Evolutionary conservation across 441 rosid species (phyloP).

Genomic region (Sinapis alba): DNA sequence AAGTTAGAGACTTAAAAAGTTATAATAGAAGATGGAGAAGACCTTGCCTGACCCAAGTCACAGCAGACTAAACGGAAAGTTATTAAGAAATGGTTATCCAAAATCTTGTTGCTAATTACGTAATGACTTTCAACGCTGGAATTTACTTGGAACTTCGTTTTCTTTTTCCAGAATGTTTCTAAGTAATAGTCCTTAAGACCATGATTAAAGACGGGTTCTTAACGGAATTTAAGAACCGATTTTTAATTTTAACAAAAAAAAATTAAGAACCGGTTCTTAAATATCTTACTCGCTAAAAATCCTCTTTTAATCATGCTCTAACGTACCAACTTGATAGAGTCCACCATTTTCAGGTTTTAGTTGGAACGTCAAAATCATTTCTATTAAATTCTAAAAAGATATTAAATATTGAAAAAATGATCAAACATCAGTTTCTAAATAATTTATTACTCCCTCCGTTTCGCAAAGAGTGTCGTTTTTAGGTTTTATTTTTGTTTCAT

Average conservation of each 20-base stretch:
- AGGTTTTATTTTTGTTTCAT: too few relatives aligned
- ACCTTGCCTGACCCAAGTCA: background rate
- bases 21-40: background rate
- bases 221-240: too few relatives aligned
- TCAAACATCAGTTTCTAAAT: background rate
- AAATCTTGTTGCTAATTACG: background rate
- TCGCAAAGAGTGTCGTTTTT: too few relatives aligned
- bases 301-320: too few relatives aligned
- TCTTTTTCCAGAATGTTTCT: slow-evolving; percentile 23
- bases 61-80: slow-evolving; percentile 3
- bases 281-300: too few relatives aligned
- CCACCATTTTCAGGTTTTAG: background rate
- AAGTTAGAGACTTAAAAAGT: background rate
- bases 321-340: background rate
- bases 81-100: background rate
- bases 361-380: slow-evolving; percentile 6
- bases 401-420: background rate
- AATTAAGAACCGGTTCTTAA: too few relatives aligned
- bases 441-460: too few relatives aligned
- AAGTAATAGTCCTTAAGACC: background rate
- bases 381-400: background rate
- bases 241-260: too few relatives aligned
- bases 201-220: too few relatives aligned
- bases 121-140: slow-evolving; percentile 11
- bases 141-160: slow-evolving; percentile 12